Conservation (phyloP, 73 alveolate species). For the Paraurostyla sp. region DNA sequence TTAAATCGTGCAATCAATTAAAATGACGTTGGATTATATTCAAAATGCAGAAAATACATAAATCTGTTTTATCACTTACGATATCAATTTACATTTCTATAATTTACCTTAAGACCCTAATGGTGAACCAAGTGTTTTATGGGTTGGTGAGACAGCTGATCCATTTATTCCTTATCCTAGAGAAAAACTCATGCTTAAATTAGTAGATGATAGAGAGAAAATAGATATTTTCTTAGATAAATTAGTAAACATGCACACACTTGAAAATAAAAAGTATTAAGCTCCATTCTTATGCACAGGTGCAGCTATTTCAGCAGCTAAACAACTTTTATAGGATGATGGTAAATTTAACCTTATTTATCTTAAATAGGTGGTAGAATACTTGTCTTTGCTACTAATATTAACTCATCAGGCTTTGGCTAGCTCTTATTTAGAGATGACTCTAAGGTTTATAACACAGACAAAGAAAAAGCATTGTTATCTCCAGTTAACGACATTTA, state of each 20-base stretch:
- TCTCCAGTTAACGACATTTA: neutral
- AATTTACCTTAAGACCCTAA: constrained; percentile 66
- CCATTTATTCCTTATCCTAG: constrained; percentile 87
- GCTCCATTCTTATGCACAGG: constrained; percentile 55
- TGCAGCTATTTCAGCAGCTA: constrained; percentile 64
- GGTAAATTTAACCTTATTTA: constrained; percentile 19
- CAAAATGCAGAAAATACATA: constrained; percentile 80
- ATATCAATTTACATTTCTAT: constrained; percentile 75
- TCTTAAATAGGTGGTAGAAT: constrained; percentile 63
- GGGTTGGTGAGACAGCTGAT: constrained; percentile 76
- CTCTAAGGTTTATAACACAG: constrained; percentile 64
- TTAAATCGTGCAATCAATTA: constrained; percentile 63
- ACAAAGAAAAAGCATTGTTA: constrained; percentile 60
- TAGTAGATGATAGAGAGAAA: constrained; percentile 79
- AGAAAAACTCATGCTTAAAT: constrained; percentile 73
- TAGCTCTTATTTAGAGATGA: constrained; percentile 13
- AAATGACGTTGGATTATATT: constrained; percentile 75
- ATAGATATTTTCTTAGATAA: constrained; percentile 80
- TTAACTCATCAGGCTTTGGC: constrained; percentile 45
- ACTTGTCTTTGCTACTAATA: constrained; percentile 42
- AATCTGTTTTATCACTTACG: constrained; percentile 81
- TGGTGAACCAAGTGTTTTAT: constrained; percentile 73
- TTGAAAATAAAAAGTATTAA: constrained; percentile 34
- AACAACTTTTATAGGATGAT: constrained; percentile 23
- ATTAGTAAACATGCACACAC: constrained; percentile 53